These are phyloP conservation scores for Naganishia randhawae DNA, from an alignment of 768 basidiomycete species.

Conservation along the genomic window DNA sequence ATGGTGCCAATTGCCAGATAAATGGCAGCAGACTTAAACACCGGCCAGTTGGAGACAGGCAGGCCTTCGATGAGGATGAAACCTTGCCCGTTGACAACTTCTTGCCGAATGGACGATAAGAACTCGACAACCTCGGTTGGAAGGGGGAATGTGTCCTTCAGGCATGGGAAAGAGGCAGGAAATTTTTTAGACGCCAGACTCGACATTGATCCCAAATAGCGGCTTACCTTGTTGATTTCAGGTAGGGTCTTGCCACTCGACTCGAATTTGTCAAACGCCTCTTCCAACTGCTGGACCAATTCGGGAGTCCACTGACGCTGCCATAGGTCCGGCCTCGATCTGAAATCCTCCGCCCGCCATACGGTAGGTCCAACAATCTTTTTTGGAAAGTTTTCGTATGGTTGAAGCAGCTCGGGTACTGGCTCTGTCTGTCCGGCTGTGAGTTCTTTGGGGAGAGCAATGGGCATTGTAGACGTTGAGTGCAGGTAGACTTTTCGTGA, in stretches of 20 bases:
- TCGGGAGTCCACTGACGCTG: constrained; percentile 35
- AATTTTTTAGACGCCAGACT: background rate
- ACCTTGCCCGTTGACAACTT: constrained; percentile 46
- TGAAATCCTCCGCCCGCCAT: constrained; percentile 43
- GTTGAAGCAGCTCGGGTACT: constrained; percentile 33
- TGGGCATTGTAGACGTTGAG: constrained; percentile 16
- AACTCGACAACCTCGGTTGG: constrained; percentile 31
- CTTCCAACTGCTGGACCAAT: constrained; percentile 39
- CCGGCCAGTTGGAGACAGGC: constrained; percentile 41
- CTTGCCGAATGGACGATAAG: constrained; percentile 34
- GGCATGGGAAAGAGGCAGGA: background rate
- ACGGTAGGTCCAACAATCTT: constrained; percentile 42
- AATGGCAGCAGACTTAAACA: constrained; percentile 41
- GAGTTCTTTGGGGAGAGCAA: constrained; percentile 26
- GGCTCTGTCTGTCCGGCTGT: constrained; percentile 44
- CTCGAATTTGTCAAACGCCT: constrained; percentile 37
- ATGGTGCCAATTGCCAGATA: constrained; percentile 46
- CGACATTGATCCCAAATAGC: no score
- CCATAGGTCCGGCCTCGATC: constrained; percentile 39
- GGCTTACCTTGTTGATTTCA: constrained; percentile 37
- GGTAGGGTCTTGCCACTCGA: constrained; percentile 33
- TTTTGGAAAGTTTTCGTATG: constrained; percentile 41
- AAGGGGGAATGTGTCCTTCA: constrained; percentile 43
- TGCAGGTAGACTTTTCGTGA: no score
- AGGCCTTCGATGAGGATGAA: constrained; percentile 47